Percentiles rank a stretch among this genome's conserved stretches.
phyloP scores from a whole-genome alignment of 78 protist genomes.

The Anaeramoeba flamelloides region DNA sequence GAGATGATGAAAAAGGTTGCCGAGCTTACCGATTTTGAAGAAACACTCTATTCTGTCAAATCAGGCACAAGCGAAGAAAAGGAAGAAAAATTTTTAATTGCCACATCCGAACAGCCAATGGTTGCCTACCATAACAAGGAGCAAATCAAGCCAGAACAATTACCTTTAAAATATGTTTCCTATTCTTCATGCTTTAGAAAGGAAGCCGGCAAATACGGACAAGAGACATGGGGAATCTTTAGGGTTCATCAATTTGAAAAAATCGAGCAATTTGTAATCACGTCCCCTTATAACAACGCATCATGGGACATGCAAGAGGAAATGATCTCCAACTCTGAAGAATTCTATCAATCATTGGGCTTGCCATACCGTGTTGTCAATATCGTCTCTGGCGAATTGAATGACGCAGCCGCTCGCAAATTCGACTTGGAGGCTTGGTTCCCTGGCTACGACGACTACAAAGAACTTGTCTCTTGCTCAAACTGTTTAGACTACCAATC shows the following conservation, averaged over 20 bases:
- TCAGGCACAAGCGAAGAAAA: neutral
- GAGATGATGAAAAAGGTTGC: neutral
- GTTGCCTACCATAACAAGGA: constrained; percentile 72
- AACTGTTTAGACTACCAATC: constrained; percentile 93
- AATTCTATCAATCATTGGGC: constrained; percentile 61
- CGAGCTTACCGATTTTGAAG: neutral
- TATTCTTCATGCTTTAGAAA: constrained; percentile 3
- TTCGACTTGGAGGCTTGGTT: constrained; percentile 98
- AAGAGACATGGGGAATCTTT: constrained; percentile 98
- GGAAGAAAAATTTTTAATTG: constrained; percentile 61
- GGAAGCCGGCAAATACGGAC: constrained; percentile 90
- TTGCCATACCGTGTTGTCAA: constrained; percentile 88
- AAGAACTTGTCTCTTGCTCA: constrained; percentile 98
- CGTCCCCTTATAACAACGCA: constrained; percentile 57
- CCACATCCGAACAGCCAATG: constrained; percentile 98
- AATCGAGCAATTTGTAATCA: constrained; percentile 90
- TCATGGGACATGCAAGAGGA: constrained; percentile 78
- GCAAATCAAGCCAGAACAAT: constrained; percentile 25
- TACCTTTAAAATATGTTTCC: constrained; percentile 22
- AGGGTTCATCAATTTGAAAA: constrained; percentile 98
- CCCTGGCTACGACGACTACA: constrained; percentile 76
- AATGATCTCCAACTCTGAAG: constrained; percentile 75
- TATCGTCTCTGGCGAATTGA: constrained; percentile 88
- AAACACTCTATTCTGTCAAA: neutral
- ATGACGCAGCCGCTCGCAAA: constrained; percentile 98